phyloP scores from a whole-genome alignment of 495 filamentous ascomycete genomes.

The Cercophora scortea region DNA sequence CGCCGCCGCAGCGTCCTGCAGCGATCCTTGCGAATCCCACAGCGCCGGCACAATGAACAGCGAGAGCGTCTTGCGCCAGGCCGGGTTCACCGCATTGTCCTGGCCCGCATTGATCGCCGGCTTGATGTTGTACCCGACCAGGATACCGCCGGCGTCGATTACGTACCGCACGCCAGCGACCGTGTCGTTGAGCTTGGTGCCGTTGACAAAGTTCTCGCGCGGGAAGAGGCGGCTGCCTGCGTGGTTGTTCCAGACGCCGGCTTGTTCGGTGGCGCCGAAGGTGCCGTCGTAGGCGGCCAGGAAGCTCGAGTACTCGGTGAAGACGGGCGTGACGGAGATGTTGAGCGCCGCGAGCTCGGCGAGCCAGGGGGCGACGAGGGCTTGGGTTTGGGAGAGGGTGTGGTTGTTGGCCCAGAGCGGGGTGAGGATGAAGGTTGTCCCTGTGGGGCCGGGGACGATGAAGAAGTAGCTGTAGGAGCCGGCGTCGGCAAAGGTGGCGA shows the following conservation, averaged over 20 bases:
- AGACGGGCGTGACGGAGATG: constrained; percentile 33
- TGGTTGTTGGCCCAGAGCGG: constrained; percentile 47
- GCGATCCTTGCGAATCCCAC: constrained; percentile 18
- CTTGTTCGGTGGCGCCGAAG: constrained; percentile 37
- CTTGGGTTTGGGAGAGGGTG: constrained; percentile 33
- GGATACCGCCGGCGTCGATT: constrained; percentile 30
- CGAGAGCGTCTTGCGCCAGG: constrained; percentile 38
- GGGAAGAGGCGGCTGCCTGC: constrained; percentile 48
- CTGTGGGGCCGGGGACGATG: neutral
- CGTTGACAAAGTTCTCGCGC: constrained; percentile 35
- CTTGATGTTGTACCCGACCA: constrained; percentile 44
- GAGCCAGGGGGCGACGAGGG: constrained; percentile 40
- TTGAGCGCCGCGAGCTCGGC: constrained; percentile 25
- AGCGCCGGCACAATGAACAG: constrained; percentile 40
- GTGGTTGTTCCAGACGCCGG: constrained; percentile 30
- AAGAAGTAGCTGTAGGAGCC: constrained; percentile 52
- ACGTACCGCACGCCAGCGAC: constrained; percentile 38
- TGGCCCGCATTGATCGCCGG: constrained; percentile 29
- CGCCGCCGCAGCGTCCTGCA: constrained; percentile 21
- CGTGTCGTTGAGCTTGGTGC: constrained; percentile 32
- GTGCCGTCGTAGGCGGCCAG: constrained; percentile 37
- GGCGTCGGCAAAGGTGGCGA: constrained; percentile 40
- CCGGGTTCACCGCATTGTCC: constrained; percentile 35
- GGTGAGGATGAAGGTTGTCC: constrained; percentile 34
- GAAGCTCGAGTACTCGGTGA: constrained; percentile 41